These are phyloP conservation scores for Candida jianshihensis DNA, from an alignment of 805 yeast species.

Conservation along the genomic window DNA sequence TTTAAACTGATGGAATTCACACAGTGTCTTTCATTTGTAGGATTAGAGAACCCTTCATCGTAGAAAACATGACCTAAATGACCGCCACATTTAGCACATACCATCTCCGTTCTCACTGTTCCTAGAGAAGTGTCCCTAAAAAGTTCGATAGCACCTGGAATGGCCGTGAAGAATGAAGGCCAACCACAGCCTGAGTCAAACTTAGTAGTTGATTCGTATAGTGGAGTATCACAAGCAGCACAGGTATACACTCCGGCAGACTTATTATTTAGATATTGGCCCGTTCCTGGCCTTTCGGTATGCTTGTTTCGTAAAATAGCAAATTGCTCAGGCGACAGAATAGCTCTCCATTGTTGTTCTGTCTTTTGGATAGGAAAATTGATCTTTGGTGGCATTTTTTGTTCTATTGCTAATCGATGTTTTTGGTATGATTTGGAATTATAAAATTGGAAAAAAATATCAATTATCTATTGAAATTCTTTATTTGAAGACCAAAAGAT, in stretches of 20 bases:
- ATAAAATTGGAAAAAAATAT: neutral
- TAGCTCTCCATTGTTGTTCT: constrained; percentile 74
- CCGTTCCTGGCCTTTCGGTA: constrained; percentile 39
- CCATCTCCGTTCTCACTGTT: constrained; percentile 83
- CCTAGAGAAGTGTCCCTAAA: constrained; percentile 61
- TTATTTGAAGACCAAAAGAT: no score
- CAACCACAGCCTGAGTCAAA: constrained; percentile 94
- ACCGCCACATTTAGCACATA: constrained; percentile 83
- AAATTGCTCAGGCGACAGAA: constrained; percentile 69
- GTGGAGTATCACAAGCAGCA: constrained; percentile 77
- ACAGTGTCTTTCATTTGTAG: constrained; percentile 91
- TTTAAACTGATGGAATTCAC: constrained; percentile 82
- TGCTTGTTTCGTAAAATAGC: constrained; percentile 63
- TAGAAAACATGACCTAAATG: constrained; percentile 94
- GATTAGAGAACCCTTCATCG: constrained; percentile 82
- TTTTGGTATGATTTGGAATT: neutral
- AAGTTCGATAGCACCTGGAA: constrained; percentile 68
- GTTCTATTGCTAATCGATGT: neutral
- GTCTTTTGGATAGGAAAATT: constrained; percentile 16
- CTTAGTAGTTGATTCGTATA: constrained; percentile 74
- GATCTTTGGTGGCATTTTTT: constrained; percentile 3
- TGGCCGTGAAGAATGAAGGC: constrained; percentile 93
- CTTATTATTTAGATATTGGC: constrained; percentile 34
- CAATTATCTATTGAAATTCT: neutral
- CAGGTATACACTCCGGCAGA: constrained; percentile 66